Evolutionary conservation across 768 basidiomycete species (phyloP).

Genomic region (Trametes cubensis): DNA sequence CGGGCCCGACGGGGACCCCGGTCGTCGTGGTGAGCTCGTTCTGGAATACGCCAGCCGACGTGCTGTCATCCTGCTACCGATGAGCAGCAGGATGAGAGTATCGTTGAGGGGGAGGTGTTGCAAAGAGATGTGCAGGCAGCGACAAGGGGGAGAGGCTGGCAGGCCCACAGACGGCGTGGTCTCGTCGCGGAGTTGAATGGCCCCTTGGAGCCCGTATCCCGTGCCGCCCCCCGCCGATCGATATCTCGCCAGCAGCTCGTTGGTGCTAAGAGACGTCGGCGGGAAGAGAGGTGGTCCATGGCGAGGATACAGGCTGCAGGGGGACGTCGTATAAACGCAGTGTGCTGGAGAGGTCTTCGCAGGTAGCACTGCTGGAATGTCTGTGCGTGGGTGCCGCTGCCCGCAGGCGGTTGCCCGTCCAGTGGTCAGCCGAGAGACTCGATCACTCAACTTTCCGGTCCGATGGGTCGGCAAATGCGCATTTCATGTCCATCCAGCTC

Average conservation of each 20-base stretch:
- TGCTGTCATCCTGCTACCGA: neutral
- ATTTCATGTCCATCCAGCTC: neutral
- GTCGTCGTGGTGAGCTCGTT: conserved; percentile 5
- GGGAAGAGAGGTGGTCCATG: too few species aligned
- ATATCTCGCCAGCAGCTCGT: neutral
- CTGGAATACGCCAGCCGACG: neutral
- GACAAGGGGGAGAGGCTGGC: neutral
- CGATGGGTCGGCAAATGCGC: neutral
- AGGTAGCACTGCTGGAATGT: neutral
- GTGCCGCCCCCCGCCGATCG: neutral
- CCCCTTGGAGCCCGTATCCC: too few species aligned
- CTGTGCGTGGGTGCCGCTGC: neutral
- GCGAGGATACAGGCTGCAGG: too few species aligned
- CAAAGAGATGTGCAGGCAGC: neutral
- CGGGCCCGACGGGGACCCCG: neutral
- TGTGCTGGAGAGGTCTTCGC: neutral
- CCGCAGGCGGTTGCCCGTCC: conserved; percentile 2
- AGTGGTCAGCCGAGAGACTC: conserved; percentile 4
- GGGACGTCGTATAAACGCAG: too few species aligned
- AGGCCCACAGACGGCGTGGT: neutral
- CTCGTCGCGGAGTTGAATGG: neutral
- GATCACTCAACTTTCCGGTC: neutral
- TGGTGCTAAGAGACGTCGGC: neutral
- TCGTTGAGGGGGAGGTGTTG: conserved; percentile 2
- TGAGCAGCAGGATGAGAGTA: conserved; percentile 11